Evolutionary conservation across 257 asterid species (phyloP), one percentile per base, ranked within the genome.

Genomic region (Forsythia suspensa): DNA sequence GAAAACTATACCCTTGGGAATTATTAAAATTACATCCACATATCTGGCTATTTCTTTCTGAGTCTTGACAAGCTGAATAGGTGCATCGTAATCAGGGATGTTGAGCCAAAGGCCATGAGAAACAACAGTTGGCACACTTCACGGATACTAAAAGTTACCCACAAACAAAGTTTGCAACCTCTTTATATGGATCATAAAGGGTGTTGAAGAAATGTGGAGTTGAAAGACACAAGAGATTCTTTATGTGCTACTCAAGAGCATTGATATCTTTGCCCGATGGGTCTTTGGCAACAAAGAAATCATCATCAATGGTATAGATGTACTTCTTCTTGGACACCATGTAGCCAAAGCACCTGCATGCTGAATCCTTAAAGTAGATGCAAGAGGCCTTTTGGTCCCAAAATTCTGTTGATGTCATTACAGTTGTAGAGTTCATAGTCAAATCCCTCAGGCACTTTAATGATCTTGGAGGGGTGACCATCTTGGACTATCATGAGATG

Each of bases 251-350:
- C 92, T 92, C 88, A 3, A 92, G 93, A 6, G 94, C 97, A 46
- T 92, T 90, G 85, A 92, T 92, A 11, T 92, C 92, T 77, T 89
- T 80, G 4, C 94, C 96, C 6, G 97, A 77, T 1, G 97, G 97
- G 77, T 92, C 88, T 40, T 92, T 92, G 57, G 97, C 97, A 72
- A 92, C 96, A 80, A 92, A 92, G 90, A 96, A 92, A 76, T 92
- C 97, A 74, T 92, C 96, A 76, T 92, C 97, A 80, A 92, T 92
- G 84, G 96, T 92, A 77, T 79, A 92, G 70, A 91, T 86, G 42
- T 90, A 90, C 97, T 91, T 91, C 94, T 91, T 91, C 90, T 89
- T 92, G 15, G 97, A 90, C n/a, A 92, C 94, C 96, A 92, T 88
- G 80, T 81, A 90, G 0, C 92, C 97, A 81, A 92, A 92, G 87